Evolutionary conservation across 2,329 filamentous ascomycete genomes (phyloP), one percentile per base, ranked within the genome.

Genomic region (Rasamsonia emersonii): DNA sequence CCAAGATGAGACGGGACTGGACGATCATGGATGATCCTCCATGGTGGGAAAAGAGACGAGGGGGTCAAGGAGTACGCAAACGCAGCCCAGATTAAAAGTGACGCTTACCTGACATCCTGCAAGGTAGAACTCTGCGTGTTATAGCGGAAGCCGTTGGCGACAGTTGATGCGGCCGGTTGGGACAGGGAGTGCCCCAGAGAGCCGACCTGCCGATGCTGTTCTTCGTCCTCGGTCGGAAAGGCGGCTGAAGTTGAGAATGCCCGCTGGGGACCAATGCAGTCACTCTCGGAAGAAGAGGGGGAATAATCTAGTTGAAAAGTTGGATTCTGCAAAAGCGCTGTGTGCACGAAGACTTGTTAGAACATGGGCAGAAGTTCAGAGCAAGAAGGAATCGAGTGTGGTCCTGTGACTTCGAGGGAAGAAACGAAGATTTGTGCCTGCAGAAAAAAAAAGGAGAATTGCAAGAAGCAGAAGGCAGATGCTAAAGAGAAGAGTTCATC

Each of bases 31-130:
- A 56, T 49, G 51, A 41, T 40, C 40, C 44, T 42, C 48, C 33
- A 23, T 23, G 20, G 20, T 23, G 9, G 9, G 20, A 11, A 23
- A 11, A 11, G 9, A 23, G 11, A 23, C 8, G 46, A 48, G 46
- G 40, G 45, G 40, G 37, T 37, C 37, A 41, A 49, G 46, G 51
- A 47, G 49, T 54, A 49, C 32, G 46, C 41, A 43, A 54, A 43
- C 40, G 40, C 40, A 51, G 50, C 50, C 49, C 35, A 36, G 43
- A 59, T 56, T 51, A 33, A 53, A 67, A 67, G 59, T 53, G 50
- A 39, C 50, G 73, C 71, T 67, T 70, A 75, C 71, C 62, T 64
- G 56, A 63, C 56, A 54, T 74, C 68, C 46, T 65, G 59, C 54
- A 62, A 55, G 45, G 58, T 54, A 64, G 66, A 58, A 58, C 65